Percentiles rank a stretch among this genome's conserved stretches.
Evolutionary conservation across 2,329 filamentous ascomycete genomes (phyloP).

Genomic region (Talaromyces verruculosus): DNA sequence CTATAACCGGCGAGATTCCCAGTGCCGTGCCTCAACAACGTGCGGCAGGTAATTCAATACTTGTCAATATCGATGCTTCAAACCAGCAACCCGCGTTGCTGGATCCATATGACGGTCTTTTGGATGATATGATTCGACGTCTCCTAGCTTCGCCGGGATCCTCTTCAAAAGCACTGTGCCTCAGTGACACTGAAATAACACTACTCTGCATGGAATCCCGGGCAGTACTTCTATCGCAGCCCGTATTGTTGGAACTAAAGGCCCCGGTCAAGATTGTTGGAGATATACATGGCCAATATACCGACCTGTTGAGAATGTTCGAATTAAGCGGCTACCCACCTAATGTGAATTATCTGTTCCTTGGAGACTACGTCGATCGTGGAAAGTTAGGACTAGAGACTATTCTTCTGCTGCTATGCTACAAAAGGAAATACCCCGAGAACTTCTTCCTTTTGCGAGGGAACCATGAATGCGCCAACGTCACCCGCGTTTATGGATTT

Average conservation of each 20-base stretch:
- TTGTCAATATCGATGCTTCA: background rate
- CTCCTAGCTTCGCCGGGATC: slow-evolving; percentile 92
- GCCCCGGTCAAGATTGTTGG: slow-evolving; percentile 97
- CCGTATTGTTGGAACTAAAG: slow-evolving; percentile 84
- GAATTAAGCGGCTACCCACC: slow-evolving; percentile 98
- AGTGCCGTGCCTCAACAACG: background rate
- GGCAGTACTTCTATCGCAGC: slow-evolving; percentile 87
- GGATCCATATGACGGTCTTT: slow-evolving; percentile 58
- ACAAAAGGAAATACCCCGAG: slow-evolving; percentile 95
- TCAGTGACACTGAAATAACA: slow-evolving; percentile 96
- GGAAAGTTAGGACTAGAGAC: slow-evolving; percentile 96
- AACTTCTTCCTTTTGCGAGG: slow-evolving; percentile 95
- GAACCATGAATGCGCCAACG: slow-evolving; percentile 95
- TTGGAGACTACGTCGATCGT: slow-evolving; percentile 94
- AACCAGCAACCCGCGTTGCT: background rate
- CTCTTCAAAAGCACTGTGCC: slow-evolving; percentile 83
- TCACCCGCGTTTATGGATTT: slow-evolving; percentile 93
- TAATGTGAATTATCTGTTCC: slow-evolving; percentile 85
- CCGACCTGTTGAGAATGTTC: slow-evolving; percentile 92
- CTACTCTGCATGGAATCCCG: slow-evolving; percentile 87
- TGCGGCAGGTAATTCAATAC: background rate
- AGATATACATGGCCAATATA: slow-evolving; percentile 95
- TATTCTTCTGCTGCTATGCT: slow-evolving; percentile 86
- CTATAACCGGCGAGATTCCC: background rate
- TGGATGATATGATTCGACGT: slow-evolving; percentile 95